Conservation (phyloP, 371 early-diverging fungal genomes). For the Syncephalis plumigaleata region DNA sequence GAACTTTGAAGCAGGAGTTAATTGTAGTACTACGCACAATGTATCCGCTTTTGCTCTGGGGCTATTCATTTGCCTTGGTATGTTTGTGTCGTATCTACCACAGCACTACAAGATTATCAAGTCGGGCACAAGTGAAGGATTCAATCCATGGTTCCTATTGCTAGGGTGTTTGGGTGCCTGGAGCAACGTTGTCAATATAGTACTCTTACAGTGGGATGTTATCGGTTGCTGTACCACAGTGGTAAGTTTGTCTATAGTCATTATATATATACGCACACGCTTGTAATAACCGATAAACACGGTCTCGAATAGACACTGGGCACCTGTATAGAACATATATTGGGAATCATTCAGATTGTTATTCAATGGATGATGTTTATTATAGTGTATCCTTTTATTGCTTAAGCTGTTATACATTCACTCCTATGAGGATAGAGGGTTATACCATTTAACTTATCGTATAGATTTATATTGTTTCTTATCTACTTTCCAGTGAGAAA, state of each 20-base stretch:
- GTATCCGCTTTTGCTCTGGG: too few relatives aligned
- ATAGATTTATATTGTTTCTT: too few relatives aligned
- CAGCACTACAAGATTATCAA: constrained; percentile 60
- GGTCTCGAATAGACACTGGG: constrained; percentile 18
- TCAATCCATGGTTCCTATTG: constrained; percentile 83
- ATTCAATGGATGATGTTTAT: constrained; percentile 68
- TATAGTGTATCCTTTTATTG: constrained; percentile 27
- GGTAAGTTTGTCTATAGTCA: constrained; percentile 18
- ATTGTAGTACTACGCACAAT: too few relatives aligned
- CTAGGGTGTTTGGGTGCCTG: constrained; percentile 67
- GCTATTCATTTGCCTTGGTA: constrained; percentile 29
- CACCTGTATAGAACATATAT: constrained; percentile 58
- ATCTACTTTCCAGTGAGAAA: constrained; percentile 42
- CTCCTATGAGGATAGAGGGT: too few relatives aligned
- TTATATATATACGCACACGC: not conserved
- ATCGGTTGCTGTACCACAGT: constrained; percentile 60
- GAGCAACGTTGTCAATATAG: constrained; percentile 71
- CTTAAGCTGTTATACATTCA: too few relatives aligned
- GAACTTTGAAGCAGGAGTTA: too few relatives aligned
- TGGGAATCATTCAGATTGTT: constrained; percentile 68
- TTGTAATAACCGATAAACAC: too few relatives aligned
- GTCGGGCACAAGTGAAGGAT: constrained; percentile 64
- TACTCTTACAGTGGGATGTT: constrained; percentile 61
- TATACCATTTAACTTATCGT: too few relatives aligned
- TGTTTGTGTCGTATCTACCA: constrained; percentile 44